Evolutionary conservation across 495 filamentous ascomycete species (phyloP).

Genomic region (Hyaloscypha finlandica): DNA sequence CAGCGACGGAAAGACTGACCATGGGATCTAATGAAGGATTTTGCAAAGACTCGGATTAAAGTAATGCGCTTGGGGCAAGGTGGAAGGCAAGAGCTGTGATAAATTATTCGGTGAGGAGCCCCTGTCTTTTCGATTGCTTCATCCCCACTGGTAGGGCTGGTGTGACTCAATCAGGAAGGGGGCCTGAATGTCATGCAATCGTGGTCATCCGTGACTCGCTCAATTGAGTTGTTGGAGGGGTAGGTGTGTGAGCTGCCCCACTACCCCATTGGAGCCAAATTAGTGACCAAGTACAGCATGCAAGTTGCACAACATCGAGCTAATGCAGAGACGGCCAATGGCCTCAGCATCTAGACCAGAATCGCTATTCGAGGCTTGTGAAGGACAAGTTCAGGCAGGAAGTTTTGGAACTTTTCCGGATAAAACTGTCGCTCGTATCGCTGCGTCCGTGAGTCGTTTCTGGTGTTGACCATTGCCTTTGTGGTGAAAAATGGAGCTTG

Average conservation of each 20-base stretch:
- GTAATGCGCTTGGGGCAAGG: neutral
- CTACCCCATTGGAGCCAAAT: neutral
- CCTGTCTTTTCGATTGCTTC: neutral
- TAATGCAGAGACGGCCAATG: neutral
- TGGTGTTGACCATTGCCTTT: neutral
- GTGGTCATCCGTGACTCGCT: neutral
- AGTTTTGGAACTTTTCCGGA: neutral
- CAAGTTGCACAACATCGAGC: neutral
- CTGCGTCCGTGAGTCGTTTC: neutral
- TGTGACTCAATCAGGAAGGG: neutral
- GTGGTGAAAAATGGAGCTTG: neutral
- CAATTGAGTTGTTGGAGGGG: neutral
- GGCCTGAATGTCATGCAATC: neutral
- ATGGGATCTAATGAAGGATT: neutral
- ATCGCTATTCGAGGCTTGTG: neutral
- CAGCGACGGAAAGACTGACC: neutral
- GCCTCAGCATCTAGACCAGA: neutral
- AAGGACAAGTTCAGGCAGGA: neutral
- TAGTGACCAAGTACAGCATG: neutral
- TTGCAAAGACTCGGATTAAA: neutral
- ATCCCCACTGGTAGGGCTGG: neutral
- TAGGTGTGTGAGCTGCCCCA: neutral
- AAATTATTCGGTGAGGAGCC: neutral
- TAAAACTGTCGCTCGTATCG: neutral
- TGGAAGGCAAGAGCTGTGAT: too few relatives aligned